A percentile compares a stretch with the other conserved stretches of the same genome.
These are phyloP conservation scores for Pestalotiopsis sp. DNA, from an alignment of 2,329 filamentous ascomycete genomes.

Conservation along the genomic window DNA sequence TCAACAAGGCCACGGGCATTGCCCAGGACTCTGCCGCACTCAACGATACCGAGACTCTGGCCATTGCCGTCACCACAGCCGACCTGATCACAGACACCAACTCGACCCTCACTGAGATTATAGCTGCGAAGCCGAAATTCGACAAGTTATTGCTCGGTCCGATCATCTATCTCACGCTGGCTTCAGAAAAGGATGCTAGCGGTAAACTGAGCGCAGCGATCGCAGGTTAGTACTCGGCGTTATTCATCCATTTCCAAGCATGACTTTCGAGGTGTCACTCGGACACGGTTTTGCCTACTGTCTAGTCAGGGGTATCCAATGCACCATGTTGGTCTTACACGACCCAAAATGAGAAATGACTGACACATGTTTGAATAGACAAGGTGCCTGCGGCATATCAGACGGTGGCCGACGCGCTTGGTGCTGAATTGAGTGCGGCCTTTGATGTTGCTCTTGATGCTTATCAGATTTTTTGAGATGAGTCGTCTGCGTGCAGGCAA, in stretches of 20 bases:
- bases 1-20: slow-evolving; percentile 37
- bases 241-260: too few relatives aligned
- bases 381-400: slow-evolving; percentile 39
- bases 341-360: too few relatives aligned
- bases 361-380: slow-evolving; percentile 2
- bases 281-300: too few relatives aligned
- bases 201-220: slow-evolving; percentile 37
- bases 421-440: slow-evolving; percentile 36
- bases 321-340: too few relatives aligned
- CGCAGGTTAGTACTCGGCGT: slow-evolving; percentile 15
- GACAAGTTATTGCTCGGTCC: slow-evolving; percentile 41
- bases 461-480: slow-evolving; percentile 22
- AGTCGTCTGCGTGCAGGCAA: neutral
- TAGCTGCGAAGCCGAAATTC: slow-evolving; percentile 43
- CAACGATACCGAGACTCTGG: slow-evolving; percentile 36
- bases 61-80: slow-evolving; percentile 36
- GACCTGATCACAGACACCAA: slow-evolving; percentile 38
- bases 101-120: slow-evolving; percentile 36
- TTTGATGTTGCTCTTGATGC: slow-evolving; percentile 39
- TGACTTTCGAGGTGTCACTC: too few relatives aligned
- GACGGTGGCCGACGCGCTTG: slow-evolving; percentile 33
- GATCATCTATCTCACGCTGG: slow-evolving; percentile 42
- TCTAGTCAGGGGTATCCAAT: too few relatives aligned
- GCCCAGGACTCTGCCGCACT: slow-evolving; percentile 39
- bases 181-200: slow-evolving; percentile 39